A percentile compares a stretch with the other conserved stretches of the same genome.
Conservation (phyloP, 2,329 filamentous ascomycete species). For the Drechslerella dactyloides region DNA sequence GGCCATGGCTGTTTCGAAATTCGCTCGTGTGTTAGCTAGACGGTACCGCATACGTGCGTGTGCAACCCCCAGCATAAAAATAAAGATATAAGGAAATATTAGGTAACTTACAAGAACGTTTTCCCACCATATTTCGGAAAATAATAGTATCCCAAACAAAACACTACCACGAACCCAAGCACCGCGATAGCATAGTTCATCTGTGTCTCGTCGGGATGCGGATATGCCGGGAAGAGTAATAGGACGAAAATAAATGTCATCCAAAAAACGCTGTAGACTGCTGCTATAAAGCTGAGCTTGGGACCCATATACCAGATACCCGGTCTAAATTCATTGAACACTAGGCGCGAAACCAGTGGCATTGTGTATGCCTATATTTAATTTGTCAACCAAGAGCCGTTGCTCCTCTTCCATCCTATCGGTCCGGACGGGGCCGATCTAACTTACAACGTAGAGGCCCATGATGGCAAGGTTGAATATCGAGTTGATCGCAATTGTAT, state of each 20-base stretch:
- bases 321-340: slow-evolving; percentile 55
- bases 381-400: too few relatives aligned
- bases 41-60: too few relatives aligned
- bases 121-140: slow-evolving; percentile 55
- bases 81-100: neutral
- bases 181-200: slow-evolving; percentile 57
- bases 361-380: slow-evolving; percentile 55
- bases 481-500: slow-evolving; percentile 56
- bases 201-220: slow-evolving; percentile 52
- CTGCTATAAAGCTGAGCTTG: slow-evolving; percentile 53
- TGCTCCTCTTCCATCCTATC: too few relatives aligned
- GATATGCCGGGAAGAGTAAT: slow-evolving; percentile 55
- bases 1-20: slow-evolving; percentile 12
- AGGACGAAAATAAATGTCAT: slow-evolving; percentile 57
- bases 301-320: slow-evolving; percentile 56
- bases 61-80: too few relatives aligned
- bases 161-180: slow-evolving; percentile 55
- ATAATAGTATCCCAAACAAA: slow-evolving; percentile 56
- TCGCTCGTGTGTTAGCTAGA: too few relatives aligned
- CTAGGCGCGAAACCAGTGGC: slow-evolving; percentile 55
- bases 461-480: slow-evolving; percentile 57
- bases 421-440: too few relatives aligned
- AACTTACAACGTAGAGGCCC: slow-evolving; percentile 55
- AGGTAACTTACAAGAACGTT: slow-evolving; percentile 54
- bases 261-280: slow-evolving; percentile 55